Evolutionary conservation across 768 basidiomycete genomes (phyloP), one percentile per base, ranked within the genome.

Genomic region (Tremella mesenterica): DNA sequence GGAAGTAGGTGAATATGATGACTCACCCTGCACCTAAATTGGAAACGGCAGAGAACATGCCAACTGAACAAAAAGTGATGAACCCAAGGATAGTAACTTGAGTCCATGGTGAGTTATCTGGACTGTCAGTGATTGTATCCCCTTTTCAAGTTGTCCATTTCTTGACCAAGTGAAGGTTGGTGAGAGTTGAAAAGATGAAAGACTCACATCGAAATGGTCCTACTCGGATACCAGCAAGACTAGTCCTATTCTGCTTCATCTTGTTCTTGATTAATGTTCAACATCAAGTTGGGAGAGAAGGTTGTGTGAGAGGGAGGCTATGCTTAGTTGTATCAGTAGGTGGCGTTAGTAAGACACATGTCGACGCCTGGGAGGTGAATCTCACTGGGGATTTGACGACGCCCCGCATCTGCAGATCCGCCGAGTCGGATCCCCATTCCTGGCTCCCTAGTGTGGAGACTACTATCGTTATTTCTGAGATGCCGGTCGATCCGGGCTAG

Each of bases 1-100:
- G 8, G 8, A 25, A 20, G 41, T 20, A 43, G 47, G 18, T 4
- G 75, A 76, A 52, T 75, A 56, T n/a, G 39, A 44, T 9, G 73
- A 44, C 54, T 55, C 30, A 55, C 54, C 54, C 56, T 23, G 56
- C 57, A 6, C 57, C 51, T 18, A 57, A 39, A 36, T 30, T 47
- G 29, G 20, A 20, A 33, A 65, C 46, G 25, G 64, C 64, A 38
- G 47, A 52, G 55, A 61, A 67, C 65, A 64, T 61, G 21, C 64
- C 61, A 21, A 63, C 61, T 12, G 61, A 55, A 45, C 60, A 63
- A 53, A 63, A 67, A 31, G 52, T 53, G n/a, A 61, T 59, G 34
- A 66, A 59, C 25, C 61, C 61, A 44, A 66, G 51, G n/a, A 65
- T 14, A 38, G 53, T 39, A 7, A 65, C 61, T 30, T 65, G 64